Percentiles rank a stretch among this genome's conserved stretches.
phyloP scores from a whole-genome alignment of 768 basidiomycete genomes.

The Mycena galericulata region DNA sequence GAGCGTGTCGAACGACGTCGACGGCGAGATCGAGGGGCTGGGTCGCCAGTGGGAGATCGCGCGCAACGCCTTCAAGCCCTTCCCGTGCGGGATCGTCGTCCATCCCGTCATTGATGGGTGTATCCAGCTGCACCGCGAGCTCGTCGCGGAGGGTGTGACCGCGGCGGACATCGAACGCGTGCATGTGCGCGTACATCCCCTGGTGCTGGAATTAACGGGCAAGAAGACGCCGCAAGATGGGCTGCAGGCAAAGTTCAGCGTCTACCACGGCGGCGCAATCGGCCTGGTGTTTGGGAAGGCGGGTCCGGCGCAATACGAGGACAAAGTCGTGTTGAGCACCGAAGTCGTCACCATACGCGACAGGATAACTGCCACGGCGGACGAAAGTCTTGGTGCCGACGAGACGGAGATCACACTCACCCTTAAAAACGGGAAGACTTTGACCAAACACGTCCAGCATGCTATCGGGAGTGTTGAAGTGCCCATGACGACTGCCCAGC shows the following conservation, averaged over 20 bases:
- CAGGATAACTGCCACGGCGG: constrained; percentile 35
- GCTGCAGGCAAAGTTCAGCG: constrained; percentile 41
- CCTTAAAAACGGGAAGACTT: constrained; percentile 29
- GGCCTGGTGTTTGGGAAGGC: constrained; percentile 37
- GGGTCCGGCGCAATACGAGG: constrained; percentile 36
- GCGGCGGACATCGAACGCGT: constrained; percentile 31
- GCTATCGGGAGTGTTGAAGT: constrained; percentile 38
- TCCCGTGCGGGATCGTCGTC: constrained; percentile 41
- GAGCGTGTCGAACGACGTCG: constrained; percentile 32
- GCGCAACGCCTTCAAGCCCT: constrained; percentile 40
- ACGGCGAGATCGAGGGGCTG: constrained; percentile 27
- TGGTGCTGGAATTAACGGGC: constrained; percentile 38
- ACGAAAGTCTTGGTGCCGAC: constrained; percentile 29
- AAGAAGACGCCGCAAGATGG: constrained; percentile 39
- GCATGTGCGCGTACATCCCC: constrained; percentile 37
- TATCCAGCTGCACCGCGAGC: constrained; percentile 35
- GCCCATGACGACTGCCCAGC: constrained; percentile 32
- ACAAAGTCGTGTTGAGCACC: constrained; percentile 31
- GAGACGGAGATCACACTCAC: constrained; percentile 32
- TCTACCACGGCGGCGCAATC: constrained; percentile 38
- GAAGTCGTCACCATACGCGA: constrained; percentile 36
- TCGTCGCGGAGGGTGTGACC: constrained; percentile 8
- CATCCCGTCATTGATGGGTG: constrained; percentile 40
- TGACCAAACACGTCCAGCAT: constrained; percentile 36
- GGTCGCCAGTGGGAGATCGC: constrained; percentile 36